Conservation (phyloP, 352 stramenopile genomes). For the Blastocystis sp. region DNA sequence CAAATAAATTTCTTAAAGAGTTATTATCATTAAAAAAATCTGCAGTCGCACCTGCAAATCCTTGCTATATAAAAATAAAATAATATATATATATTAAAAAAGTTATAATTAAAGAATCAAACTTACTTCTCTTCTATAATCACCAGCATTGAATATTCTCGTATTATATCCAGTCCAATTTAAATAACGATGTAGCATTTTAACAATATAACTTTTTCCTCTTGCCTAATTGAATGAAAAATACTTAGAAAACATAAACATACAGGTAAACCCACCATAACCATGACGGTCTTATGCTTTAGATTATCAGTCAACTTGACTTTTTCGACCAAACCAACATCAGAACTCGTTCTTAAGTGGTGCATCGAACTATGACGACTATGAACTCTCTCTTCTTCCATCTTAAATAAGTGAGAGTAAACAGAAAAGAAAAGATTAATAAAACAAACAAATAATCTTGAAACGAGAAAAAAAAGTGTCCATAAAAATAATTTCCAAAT, state of each 20-base stretch:
- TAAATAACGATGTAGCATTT: conserved; percentile 61
- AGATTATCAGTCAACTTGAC: too few species aligned
- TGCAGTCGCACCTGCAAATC: conserved; percentile 49
- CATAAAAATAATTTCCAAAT: too few species aligned
- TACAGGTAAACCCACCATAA: conserved; percentile 61
- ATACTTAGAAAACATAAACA: neutral
- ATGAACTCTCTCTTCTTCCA: too few species aligned
- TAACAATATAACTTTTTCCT: conserved; percentile 65
- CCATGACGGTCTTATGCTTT: conserved; percentile 60
- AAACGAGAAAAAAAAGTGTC: too few species aligned
- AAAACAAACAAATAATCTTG: too few species aligned
- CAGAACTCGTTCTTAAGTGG: too few species aligned
- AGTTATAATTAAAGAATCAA: too few species aligned
- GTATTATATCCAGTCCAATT: conserved; percentile 61
- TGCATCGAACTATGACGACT: too few species aligned
- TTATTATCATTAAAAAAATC: conserved; percentile 59
- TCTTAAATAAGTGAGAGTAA: too few species aligned
- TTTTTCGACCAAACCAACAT: too few species aligned
- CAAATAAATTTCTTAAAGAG: conserved; percentile 53
- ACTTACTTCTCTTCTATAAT: conserved; percentile 53
- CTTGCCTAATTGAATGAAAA: conserved; percentile 47
- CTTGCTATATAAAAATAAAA: neutral
- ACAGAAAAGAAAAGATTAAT: too few species aligned
- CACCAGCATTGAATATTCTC: conserved; percentile 63
- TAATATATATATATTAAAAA: conserved; percentile 44